phyloP scores from a whole-genome alignment of 2,329 filamentous ascomycete genomes.

The Aspergillus quadricinctus region DNA sequence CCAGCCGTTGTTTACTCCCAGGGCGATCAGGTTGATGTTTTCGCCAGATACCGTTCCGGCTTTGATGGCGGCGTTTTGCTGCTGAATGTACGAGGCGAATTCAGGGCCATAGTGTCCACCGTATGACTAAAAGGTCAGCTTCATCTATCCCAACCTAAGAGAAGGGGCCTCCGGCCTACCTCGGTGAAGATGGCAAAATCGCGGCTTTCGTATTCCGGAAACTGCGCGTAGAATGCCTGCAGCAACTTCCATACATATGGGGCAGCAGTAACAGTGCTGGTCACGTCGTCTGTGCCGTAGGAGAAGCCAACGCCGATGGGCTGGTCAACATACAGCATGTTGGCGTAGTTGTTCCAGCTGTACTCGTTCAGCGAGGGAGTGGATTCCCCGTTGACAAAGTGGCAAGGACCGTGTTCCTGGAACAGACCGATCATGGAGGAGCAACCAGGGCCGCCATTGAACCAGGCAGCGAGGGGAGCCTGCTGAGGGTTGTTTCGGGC shows the following conservation, averaged over 20 bases:
- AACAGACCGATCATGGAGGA: conserved; percentile 40
- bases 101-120: conserved; percentile 35
- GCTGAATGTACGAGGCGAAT: conserved; percentile 34
- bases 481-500: conserved; percentile 42
- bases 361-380: conserved; percentile 46
- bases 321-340: conserved; percentile 65
- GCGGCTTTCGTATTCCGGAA: conserved; percentile 36
- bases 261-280: conserved; percentile 45
- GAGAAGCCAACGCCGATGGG: conserved; percentile 54
- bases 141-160: background rate
- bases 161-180: conserved; percentile 3
- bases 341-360: conserved; percentile 58
- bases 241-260: conserved; percentile 54
- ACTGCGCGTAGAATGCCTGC: conserved; percentile 42
- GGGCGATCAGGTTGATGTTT: conserved; percentile 49
- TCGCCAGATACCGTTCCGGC: conserved; percentile 39
- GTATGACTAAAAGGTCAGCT: conserved; percentile 23
- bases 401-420: conserved; percentile 44
- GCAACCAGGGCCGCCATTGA: conserved; percentile 47
- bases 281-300: conserved; percentile 36
- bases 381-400: conserved; percentile 36
- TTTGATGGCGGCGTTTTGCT: conserved; percentile 32
- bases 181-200: conserved; percentile 35
- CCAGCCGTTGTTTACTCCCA: conserved; percentile 57
- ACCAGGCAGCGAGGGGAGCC: conserved; percentile 43